Percentiles rank a stretch among this genome's conserved stretches.
These are phyloP conservation scores for Corynespora cassiicola DNA, from an alignment of 2,329 filamentous ascomycete genomes.

Conservation along the genomic window DNA sequence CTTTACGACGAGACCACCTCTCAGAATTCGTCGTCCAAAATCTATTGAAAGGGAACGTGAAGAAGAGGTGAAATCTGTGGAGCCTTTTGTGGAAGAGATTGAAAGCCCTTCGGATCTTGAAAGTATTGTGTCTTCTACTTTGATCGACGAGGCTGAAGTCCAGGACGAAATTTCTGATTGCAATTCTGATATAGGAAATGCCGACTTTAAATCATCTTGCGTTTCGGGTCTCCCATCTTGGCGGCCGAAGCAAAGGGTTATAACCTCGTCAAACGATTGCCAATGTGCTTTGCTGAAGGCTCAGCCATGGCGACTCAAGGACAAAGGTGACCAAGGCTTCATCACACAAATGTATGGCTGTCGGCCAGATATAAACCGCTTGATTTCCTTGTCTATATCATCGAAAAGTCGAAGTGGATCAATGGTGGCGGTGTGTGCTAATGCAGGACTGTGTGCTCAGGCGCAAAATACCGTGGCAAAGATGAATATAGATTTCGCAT, in stretches of 20 bases:
- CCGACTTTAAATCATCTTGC: slow-evolving; percentile 2
- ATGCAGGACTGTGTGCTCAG: slow-evolving; percentile 12
- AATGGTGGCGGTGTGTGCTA: slow-evolving; percentile 33
- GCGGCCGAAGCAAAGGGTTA: background rate
- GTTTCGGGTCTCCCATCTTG: slow-evolving; percentile 1
- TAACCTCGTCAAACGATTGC: slow-evolving; percentile 9
- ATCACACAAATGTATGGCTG: slow-evolving; percentile 16
- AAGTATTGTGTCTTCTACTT: slow-evolving; percentile 23
- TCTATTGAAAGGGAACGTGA: slow-evolving; percentile 21
- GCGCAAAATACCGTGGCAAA: slow-evolving; percentile 18
- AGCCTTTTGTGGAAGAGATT: slow-evolving; percentile 11
- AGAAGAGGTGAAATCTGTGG: slow-evolving; percentile 19
- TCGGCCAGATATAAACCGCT: slow-evolving; percentile 18
- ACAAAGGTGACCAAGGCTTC: slow-evolving; percentile 2
- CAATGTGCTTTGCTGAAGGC: slow-evolving; percentile 23
- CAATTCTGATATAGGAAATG: slow-evolving; percentile 8
- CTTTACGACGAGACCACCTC: slow-evolving; percentile 9
- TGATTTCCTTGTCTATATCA: slow-evolving; percentile 9
- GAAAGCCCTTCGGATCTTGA: slow-evolving; percentile 16
- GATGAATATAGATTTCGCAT: slow-evolving; percentile 27
- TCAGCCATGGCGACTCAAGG: slow-evolving; percentile 15
- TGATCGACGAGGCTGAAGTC: slow-evolving; percentile 19
- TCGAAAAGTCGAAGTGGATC: slow-evolving; percentile 8
- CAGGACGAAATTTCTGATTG: slow-evolving; percentile 11
- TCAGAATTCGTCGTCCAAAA: slow-evolving; percentile 31